A percentile compares a stretch with the other conserved stretches of the same genome.
Conservation (phyloP, 2,329 filamentous ascomycete genomes). For the Penicillium oxalicum region DNA sequence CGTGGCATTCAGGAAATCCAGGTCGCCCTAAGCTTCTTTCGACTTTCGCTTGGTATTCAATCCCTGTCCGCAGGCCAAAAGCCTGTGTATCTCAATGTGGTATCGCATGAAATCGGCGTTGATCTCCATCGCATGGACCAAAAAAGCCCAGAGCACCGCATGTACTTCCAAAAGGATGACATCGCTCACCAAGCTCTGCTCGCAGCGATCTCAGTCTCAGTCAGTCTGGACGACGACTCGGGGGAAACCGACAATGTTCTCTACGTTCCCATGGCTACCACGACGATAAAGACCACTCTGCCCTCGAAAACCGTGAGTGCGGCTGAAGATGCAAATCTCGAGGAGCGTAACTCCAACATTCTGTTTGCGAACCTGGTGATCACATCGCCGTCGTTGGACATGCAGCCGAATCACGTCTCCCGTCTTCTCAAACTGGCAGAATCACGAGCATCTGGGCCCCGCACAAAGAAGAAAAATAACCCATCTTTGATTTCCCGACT, state of each 20-base stretch:
- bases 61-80: constrained; percentile 59
- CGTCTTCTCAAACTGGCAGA: constrained; percentile 72
- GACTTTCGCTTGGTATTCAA: constrained; percentile 73
- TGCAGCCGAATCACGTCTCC: constrained; percentile 87
- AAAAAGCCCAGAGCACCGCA: constrained; percentile 88
- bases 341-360: constrained; percentile 91
- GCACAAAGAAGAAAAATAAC: constrained; percentile 41
- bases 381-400: constrained; percentile 88
- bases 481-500: constrained; percentile 78
- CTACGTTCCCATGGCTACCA: constrained; percentile 96
- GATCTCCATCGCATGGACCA: constrained; percentile 88
- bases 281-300: constrained; percentile 85
- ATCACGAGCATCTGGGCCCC: constrained; percentile 43
- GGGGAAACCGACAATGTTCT: constrained; percentile 78
- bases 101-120: constrained; percentile 93
- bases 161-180: constrained; percentile 93
- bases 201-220: constrained; percentile 84
- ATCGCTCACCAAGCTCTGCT: constrained; percentile 91
- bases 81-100: constrained; percentile 76
- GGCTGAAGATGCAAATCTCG: constrained; percentile 61
- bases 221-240: constrained; percentile 85
- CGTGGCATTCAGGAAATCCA: constrained; percentile 94
- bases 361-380: constrained; percentile 93
- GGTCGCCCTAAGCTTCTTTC: constrained; percentile 86
- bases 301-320: constrained; percentile 90